Evolutionary conservation across 2,329 filamentous ascomycete genomes (phyloP).

Genomic region (Claviceps pusilla): DNA sequence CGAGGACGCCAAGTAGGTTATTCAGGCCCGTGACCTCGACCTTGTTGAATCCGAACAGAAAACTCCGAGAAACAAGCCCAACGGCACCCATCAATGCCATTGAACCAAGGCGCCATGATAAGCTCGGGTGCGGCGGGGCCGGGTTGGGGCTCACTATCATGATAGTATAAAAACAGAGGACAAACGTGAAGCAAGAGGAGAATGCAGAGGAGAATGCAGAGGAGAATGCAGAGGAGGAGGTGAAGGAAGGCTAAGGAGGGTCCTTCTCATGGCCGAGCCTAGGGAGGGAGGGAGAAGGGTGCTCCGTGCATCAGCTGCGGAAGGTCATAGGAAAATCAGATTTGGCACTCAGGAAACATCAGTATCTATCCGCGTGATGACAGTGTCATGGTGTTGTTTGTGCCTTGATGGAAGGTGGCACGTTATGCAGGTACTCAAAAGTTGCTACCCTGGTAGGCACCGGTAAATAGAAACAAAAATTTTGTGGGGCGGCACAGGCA

Average conservation of each 20-base stretch:
- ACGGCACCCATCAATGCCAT: constrained; percentile 59
- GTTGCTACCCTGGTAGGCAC: no score
- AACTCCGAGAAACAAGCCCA: constrained; percentile 54
- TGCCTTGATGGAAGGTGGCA: background rate
- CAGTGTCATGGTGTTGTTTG: background rate
- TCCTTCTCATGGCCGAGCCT: background rate
- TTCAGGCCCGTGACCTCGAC: constrained; percentile 67
- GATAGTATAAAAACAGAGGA: background rate
- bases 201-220: background rate
- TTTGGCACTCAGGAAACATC: background rate
- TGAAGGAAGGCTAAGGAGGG: background rate
- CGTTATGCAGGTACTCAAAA: background rate
- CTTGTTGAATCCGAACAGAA: constrained; percentile 59
- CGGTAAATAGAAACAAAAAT: background rate
- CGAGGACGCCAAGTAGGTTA: constrained; percentile 58
- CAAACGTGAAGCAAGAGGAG: background rate
- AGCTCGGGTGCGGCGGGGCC: constrained; percentile 31
- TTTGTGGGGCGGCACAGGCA: background rate
- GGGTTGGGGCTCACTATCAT: constrained; percentile 12
- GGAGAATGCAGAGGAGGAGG: background rate
- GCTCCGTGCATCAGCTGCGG: background rate
- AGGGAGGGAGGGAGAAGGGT: background rate
- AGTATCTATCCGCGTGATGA: background rate
- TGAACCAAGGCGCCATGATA: constrained; percentile 61
- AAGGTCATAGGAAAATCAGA: background rate